A percentile compares a stretch with the other conserved stretches of the same genome.
Evolutionary conservation across 257 asterid genomes (phyloP).

Genomic region (Solanum piurae): DNA sequence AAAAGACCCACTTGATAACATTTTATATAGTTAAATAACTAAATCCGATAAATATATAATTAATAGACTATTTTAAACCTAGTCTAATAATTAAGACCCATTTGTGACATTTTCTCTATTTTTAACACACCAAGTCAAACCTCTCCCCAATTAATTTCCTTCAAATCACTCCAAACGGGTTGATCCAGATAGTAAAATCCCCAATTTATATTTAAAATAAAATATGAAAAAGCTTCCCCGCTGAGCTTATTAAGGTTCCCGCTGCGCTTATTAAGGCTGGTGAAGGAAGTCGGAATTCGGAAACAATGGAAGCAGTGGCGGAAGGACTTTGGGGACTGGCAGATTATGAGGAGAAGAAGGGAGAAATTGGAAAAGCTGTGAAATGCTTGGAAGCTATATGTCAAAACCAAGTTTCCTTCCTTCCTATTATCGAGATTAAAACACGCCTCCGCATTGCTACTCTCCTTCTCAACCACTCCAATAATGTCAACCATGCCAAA

Average conservation of each 20-base stretch:
- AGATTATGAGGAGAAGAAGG: slow-evolving; percentile 72
- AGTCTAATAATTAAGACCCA: too few relatives aligned
- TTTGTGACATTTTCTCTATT: neutral
- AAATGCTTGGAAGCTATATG: slow-evolving; percentile 94
- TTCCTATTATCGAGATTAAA: slow-evolving; percentile 79
- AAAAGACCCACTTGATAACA: too few relatives aligned
- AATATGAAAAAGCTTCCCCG: neutral
- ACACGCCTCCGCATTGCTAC: slow-evolving; percentile 87
- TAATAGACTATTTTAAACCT: too few relatives aligned
- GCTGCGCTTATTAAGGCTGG: too few relatives aligned
- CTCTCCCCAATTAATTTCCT: neutral
- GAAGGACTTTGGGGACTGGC: slow-evolving; percentile 95
- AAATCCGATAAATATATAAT: too few relatives aligned
- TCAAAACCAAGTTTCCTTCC: slow-evolving; percentile 72
- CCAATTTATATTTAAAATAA: neutral
- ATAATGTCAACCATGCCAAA: slow-evolving; percentile 87
- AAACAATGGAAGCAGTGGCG: slow-evolving; percentile 76
- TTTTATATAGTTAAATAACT: too few relatives aligned
- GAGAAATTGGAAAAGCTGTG: slow-evolving; percentile 69
- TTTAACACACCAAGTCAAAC: neutral
- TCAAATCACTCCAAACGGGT: neutral
- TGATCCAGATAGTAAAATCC: neutral
- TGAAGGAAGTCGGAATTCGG: neutral
- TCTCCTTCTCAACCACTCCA: slow-evolving; percentile 78
- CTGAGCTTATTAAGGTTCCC: neutral